Conservation (phyloP, 768 basidiomycete genomes). For the Suillus paluster region DNA sequence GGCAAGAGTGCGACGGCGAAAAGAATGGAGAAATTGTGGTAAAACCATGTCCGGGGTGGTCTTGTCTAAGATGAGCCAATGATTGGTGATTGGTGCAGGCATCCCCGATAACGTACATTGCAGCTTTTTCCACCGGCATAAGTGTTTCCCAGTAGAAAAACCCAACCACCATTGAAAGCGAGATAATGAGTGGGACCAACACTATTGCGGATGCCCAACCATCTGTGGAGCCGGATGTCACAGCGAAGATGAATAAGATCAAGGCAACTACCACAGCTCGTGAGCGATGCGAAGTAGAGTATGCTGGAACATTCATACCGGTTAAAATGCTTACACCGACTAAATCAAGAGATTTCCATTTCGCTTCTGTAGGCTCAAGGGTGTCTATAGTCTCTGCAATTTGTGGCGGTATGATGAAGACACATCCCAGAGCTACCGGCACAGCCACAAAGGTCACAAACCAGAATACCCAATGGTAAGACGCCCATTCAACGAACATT, state of each 20-base stretch:
- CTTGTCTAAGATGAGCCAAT: conserved; percentile 21
- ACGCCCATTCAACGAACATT: conserved; percentile 41
- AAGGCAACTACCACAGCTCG: conserved; percentile 24
- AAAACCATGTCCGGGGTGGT: conserved; percentile 48
- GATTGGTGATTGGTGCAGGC: background rate
- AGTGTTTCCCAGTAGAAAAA: conserved; percentile 58
- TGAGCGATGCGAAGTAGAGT: background rate
- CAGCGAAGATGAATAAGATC: conserved; percentile 42
- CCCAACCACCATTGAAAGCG: conserved; percentile 39
- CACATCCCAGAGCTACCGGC: conserved; percentile 32
- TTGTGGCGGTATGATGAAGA: conserved; percentile 40
- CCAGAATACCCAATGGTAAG: conserved; percentile 58
- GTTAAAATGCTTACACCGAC: conserved; percentile 43
- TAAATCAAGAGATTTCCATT: conserved; percentile 41
- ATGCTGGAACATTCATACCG: conserved; percentile 23
- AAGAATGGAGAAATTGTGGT: conserved; percentile 45
- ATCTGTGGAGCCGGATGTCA: conserved; percentile 48
- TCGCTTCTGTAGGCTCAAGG: conserved; percentile 7
- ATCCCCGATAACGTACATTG: conserved; percentile 37
- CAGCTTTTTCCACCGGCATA: conserved; percentile 45
- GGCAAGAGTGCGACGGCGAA: conserved; percentile 42
- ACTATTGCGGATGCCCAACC: conserved; percentile 54
- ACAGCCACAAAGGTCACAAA: conserved; percentile 45
- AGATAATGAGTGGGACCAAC: conserved; percentile 49
- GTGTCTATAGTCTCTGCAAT: conserved; percentile 4